Base-by-base conservation (phyloP, 208 protist genomes). In the Crithidia expoeki region DNA sequence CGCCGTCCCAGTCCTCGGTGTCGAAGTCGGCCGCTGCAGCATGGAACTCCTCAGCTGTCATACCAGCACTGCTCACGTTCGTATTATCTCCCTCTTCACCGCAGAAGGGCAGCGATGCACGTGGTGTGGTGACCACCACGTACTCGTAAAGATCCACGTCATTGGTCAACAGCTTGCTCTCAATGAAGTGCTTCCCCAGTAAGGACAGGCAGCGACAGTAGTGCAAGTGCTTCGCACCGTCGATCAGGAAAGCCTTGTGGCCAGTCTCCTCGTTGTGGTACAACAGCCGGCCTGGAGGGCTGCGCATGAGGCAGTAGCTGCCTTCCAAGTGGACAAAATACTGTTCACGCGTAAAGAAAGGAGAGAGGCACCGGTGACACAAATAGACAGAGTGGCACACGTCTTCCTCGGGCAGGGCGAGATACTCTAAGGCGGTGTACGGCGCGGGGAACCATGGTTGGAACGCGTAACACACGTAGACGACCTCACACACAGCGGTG, bases 111-210 rank as follows among this genome's bases (percentile, higher is more conserved):
- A 90, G 62, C 14, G 75, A 72, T 1, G 60, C 73, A 9, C 84
- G 81, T 0, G 81, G 84, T 1, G 80, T 53, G 32, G 87, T 90
- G 30, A 87, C 80, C 34, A 93, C 76, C 30, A 90, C 86, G 50
- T 87, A 90, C 73, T 93, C 87, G 70, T 89, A 90, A 12, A 93
- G 60, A 42, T 93, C 87, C n/a, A 93, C 87, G 62, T 93, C 87
- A 38, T 81, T 93, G 21, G 36, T 44, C 3, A 93, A 66, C 23
- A 88, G 50, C 52, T 93, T 93, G 62, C 87, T 93, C 71, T 93
- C 87, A 42, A 93, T 81, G 44, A 90, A 88, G 21, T 71, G 61
- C 40, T 90, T 90, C 12, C 84, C 83, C 6, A 93, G 51, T 33
- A 93, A 56, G 23, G 74, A 86, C 3, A 89, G 71, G 40, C 82